Base-by-base conservation (phyloP, 768 basidiomycete genomes). In the Pholiota conissans region DNA sequence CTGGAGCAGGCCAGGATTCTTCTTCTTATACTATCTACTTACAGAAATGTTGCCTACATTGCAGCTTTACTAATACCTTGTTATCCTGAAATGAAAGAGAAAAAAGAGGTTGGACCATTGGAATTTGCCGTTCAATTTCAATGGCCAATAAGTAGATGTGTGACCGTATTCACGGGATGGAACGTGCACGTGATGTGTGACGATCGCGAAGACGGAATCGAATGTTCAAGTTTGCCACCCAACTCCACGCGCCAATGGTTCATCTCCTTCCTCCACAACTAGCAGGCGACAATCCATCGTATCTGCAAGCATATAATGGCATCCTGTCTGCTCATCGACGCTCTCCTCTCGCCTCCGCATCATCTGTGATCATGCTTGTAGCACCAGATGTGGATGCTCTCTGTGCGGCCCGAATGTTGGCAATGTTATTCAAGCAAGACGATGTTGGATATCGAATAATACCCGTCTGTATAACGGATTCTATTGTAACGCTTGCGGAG, bases 361-460 rank as follows among this genome's bases (percentile, higher is more conserved):
- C 91, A 9, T 91, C 92, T 1, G 86, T 95, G 59, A 83, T 91
- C 62, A 81, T 96, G 49, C 85, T 95, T 55, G 93, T 92, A 46
- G 87, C 92, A 2, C 90, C 93, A 9, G 91, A 95, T 68, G 91
- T 95, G 51, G 96, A 99, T 74, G 92, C 92, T 4, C 77, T 98
- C 5, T 95, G 93, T 69, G 94, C 94, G 9, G 87, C 92, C 4
- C 84, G 87, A 45, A 96, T 98, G 85, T 83, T 98, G 45, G 87
- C 90, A 10, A 87, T 88, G 30, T 77, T 99, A 16, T 86, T 99
- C 74, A 90, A 86, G 64, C 92, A 95, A 64, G 97, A 99, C 78
- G 94, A 96, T 64, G 85, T 98, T 39, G 88, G 90, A 70, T 90
- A 98, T 73, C 83, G 92, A 47, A 84, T 93, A 52, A 87, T 93